Evolutionary conservation across 257 asterid genomes (phyloP).

Genomic region (Capsicum pubescens): DNA sequence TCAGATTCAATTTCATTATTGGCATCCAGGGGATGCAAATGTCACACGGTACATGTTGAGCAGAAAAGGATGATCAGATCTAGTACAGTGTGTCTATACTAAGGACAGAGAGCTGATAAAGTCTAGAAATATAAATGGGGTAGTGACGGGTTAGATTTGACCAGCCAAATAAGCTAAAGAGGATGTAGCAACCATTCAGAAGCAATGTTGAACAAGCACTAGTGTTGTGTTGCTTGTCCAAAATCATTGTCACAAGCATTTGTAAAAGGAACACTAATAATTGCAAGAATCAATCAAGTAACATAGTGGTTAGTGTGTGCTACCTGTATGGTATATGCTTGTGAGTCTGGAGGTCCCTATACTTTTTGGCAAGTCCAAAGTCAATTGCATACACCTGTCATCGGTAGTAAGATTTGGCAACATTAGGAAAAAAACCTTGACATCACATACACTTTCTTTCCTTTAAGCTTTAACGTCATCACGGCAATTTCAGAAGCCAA

Average conservation of each 20-base stretch:
- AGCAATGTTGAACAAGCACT: neutral
- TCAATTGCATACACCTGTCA: conserved; percentile 47
- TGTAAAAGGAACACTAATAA: neutral
- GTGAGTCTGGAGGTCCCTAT: conserved; percentile 50
- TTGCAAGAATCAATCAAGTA: neutral
- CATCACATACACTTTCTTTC: neutral
- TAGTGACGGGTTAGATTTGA: conserved; percentile 1
- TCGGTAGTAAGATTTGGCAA: conserved; percentile 29
- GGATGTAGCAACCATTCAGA: neutral
- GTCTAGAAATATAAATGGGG: neutral
- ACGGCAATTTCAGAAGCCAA: neutral
- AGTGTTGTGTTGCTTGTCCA: neutral
- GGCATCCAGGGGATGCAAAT: neutral
- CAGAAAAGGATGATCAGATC: neutral
- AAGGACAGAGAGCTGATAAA: neutral
- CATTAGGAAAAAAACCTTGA: conserved; percentile 9
- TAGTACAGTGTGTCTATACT: neutral
- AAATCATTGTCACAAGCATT: neutral
- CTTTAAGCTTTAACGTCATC: neutral
- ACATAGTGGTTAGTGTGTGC: neutral
- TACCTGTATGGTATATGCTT: conserved; percentile 55
- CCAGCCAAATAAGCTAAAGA: neutral
- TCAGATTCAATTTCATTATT: neutral
- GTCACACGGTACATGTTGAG: neutral
- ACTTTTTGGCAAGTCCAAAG: conserved; percentile 51